Evolutionary conservation across 2,329 filamentous ascomycete genomes (phyloP).

Genomic region (Sporothrix brunneoviolacea): DNA sequence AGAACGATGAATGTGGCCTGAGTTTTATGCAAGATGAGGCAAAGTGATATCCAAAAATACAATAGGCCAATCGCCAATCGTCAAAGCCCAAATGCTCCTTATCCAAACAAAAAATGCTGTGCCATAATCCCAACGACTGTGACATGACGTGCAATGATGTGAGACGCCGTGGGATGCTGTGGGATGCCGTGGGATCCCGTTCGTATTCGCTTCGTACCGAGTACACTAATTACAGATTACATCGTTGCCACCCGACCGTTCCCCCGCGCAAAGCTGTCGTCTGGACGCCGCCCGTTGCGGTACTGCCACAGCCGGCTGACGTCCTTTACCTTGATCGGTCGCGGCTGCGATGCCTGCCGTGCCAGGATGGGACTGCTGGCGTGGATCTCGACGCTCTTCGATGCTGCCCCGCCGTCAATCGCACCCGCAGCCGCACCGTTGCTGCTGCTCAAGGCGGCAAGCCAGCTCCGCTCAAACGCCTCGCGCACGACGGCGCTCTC

Average conservation of each 20-base stretch:
- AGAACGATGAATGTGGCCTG: not conserved
- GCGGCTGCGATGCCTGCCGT: conserved; percentile 18
- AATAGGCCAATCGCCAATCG: no score
- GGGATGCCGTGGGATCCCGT: no score
- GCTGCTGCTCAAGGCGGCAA: conserved; percentile 34
- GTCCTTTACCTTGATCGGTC: conserved; percentile 48
- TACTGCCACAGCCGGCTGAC: conserved; percentile 58
- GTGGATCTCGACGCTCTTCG: conserved; percentile 26
- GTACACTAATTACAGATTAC: no score
- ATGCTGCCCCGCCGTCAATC: conserved; percentile 11
- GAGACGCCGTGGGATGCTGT: no score
- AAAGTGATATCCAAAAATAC: no score
- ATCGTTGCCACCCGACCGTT: not conserved
- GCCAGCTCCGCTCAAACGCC: conserved; percentile 42
- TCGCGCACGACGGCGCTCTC: conserved; percentile 39
- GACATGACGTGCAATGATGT: no score
- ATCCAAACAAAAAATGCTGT: no score
- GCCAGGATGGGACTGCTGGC: conserved; percentile 21
- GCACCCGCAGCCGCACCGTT: conserved; percentile 27
- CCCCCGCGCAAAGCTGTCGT: conserved; percentile 25
- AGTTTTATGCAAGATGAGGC: no score
- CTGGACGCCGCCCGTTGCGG: conserved; percentile 50
- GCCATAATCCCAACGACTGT: no score
- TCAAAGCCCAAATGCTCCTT: no score
- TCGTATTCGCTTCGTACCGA: no score